Evolutionary conservation across 805 yeast species (phyloP), one percentile per base, ranked within the genome.

Genomic region (Candida orba): DNA sequence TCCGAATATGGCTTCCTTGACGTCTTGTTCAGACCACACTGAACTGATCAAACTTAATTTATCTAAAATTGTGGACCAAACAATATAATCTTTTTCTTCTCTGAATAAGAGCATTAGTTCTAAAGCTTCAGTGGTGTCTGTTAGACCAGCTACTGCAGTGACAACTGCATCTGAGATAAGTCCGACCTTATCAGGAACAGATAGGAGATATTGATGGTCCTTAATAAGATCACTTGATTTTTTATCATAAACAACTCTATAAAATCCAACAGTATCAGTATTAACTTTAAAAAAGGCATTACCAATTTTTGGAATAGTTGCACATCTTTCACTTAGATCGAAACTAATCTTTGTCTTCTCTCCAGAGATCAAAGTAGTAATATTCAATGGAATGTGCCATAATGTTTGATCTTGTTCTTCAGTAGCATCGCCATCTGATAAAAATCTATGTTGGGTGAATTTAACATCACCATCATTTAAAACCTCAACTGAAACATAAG

Each of bases 111-210:
- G 69, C 40, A 81, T 67, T 54, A 83, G 69, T 47, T 71, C 69
- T 49, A 83, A 71, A 53, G 79, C 73, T 52, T 74, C 78, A 7
- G 78, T 67, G 18, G 89, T 76, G 24, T 79, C 67, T 37, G 81
- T 72, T 52, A 74, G 69, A 17, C 93, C 93, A 15, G 91, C 79
- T 22, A 79, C 65, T 6, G 90, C 76, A 49, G 84, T 71, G 6
- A 84, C 72, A 30, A 73, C 74, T 25, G 82, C 81, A 63, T 85
- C 95, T 27, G 88, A 79, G 34, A 84, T 81, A 49, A 83, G 70
- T 34, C 90, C 91, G 45, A 80, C 77, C 59, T 85, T 76, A 60
- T 85, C 95, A 55, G 81, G 82, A 22, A 79, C 77, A 10, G 86
- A 69, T 48, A 85, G 69, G 52, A 70, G 69, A 40, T 71, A 74